Evolutionary conservation across 495 filamentous ascomycete species (phyloP), one percentile per base, ranked within the genome.

Genomic region (Daldinia grandis): DNA sequence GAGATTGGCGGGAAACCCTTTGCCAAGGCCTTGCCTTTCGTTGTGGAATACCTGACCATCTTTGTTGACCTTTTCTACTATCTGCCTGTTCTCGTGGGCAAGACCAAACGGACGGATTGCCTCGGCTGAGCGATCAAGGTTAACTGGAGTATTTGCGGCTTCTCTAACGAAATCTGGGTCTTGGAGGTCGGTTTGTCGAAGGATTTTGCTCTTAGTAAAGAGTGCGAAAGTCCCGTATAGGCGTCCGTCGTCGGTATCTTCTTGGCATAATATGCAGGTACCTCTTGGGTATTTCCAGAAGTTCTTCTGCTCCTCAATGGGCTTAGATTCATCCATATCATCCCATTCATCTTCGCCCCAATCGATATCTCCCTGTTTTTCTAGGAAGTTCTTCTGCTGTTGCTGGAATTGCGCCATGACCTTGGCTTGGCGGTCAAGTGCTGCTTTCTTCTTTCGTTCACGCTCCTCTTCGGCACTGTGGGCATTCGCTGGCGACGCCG

Each of bases 361-460:
- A 76, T 97, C 91, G 69, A 97, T 85, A 35, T 88, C 87, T 31
- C 90, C 91, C 76, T 97, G 93, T 69, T 87, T 93, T 63, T 92
- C 90, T 80, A 98, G 78, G 81, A 98, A 98, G 70, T 87, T 93
- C 78, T 96, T 93, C 75, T 98, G 96, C 73, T 99, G 93, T 74
- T 97, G 89, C 76, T 97, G 95, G 82, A 98, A 97, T 76, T 97
- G 92, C 2, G 94, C 95, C 94, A 98, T 97, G 19, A 98, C 92
- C 69, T 86, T 89, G 8, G 94, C 94, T 80, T 98, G 93, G 53
- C 95, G 86, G 65, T 95, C 93, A 35, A 93, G 78, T 0, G 96
- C 95, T 30, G 94, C 90, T 72, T 90, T 88, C 83, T 97, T 98
- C 84, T 93, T 98, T 53, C 85, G 79, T 77, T 96, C 93, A 54